phyloP scores from a whole-genome alignment of 805 yeast genomes.

The Kuraishia floccosa region DNA sequence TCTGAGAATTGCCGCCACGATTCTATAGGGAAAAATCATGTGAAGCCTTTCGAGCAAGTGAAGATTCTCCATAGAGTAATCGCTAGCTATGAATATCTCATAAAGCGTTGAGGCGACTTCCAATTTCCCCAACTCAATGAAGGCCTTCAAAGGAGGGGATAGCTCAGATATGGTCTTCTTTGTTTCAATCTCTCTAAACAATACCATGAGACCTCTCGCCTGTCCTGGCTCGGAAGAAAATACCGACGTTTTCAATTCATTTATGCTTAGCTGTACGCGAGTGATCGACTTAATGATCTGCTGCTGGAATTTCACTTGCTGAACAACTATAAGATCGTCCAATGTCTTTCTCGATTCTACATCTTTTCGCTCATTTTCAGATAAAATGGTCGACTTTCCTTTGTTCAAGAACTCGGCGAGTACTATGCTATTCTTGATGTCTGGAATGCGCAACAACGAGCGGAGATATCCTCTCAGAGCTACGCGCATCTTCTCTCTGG shows the following conservation, averaged over 20 bases:
- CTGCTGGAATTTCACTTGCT: conserved; percentile 64
- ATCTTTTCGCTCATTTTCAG: conserved; percentile 39
- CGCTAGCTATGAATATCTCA: conserved; percentile 71
- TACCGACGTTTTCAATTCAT: conserved; percentile 20
- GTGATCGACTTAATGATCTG: conserved; percentile 24
- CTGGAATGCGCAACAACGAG: conserved; percentile 38
- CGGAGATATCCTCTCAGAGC: conserved; percentile 67
- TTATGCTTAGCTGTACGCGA: conserved; percentile 25
- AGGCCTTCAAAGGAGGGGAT: conserved; percentile 55
- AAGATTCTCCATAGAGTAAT: conserved; percentile 67
- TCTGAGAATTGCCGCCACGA: conserved; percentile 66
- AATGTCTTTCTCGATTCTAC: conserved; percentile 42
- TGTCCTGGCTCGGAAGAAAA: conserved; percentile 9
- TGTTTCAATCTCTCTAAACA: conserved; percentile 57
- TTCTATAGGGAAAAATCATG: conserved; percentile 64
- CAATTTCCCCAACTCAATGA: conserved; percentile 74
- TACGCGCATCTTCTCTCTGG: conserved; percentile 68
- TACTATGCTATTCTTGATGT: conserved; percentile 38
- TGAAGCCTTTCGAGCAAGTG: conserved; percentile 65
- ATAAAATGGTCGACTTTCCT: conserved; percentile 23
- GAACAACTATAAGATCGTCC: conserved; percentile 44
- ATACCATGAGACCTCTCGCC: conserved; percentile 41
- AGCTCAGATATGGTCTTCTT: conserved; percentile 41
- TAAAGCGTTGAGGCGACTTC: conserved; percentile 80
- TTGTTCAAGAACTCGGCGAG: conserved; percentile 43